Percentiles rank a stretch among this genome's conserved stretches.
These are phyloP conservation scores for Leptographium wingfieldii DNA, from an alignment of 2,329 filamentous ascomycete genomes.

Conservation along the genomic window DNA sequence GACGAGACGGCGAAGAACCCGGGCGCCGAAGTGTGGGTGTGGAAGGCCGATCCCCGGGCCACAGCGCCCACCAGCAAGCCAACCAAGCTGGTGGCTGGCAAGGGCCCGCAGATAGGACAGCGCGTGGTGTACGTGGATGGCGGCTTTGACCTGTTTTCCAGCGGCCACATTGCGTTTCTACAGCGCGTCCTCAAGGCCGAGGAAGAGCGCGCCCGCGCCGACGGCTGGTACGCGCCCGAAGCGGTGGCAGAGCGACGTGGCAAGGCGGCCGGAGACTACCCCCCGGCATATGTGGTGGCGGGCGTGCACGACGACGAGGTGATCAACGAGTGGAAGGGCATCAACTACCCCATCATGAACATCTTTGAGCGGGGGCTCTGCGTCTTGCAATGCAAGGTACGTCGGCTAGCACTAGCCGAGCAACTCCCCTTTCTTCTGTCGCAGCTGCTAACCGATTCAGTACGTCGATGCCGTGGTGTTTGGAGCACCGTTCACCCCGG, in stretches of 20 bases:
- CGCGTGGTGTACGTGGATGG: constrained; percentile 90
- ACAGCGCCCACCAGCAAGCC: constrained; percentile 49
- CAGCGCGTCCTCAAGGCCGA: constrained; percentile 63
- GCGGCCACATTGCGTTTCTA: constrained; percentile 92
- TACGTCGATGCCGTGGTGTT: constrained; percentile 84
- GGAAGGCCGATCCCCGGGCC: constrained; percentile 38
- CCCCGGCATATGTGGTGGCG: constrained; percentile 76
- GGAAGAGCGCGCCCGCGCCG: constrained; percentile 50
- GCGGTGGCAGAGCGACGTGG: constrained; percentile 49
- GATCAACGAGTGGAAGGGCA: constrained; percentile 91
- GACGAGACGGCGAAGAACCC: constrained; percentile 69
- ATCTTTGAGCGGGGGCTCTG: constrained; percentile 93
- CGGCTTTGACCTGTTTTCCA: constrained; percentile 92
- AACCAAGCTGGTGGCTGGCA: constrained; percentile 55
- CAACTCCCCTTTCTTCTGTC: not conserved
- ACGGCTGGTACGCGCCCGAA: constrained; percentile 63
- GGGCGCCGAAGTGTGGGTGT: constrained; percentile 77
- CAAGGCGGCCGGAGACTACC: constrained; percentile 55
- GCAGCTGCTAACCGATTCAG: constrained; percentile 27
- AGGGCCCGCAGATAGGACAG: constrained; percentile 63
- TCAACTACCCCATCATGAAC: constrained; percentile 99
- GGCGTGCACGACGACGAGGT: constrained; percentile 91
- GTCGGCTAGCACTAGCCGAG: constrained; percentile 13
- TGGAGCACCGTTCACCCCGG: constrained; percentile 77
- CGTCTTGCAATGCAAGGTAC: constrained; percentile 83